A percentile compares a stretch with the other conserved stretches of the same genome.
Evolutionary conservation across 768 basidiomycete genomes (phyloP).

Genomic region (Suillus subluteus): DNA sequence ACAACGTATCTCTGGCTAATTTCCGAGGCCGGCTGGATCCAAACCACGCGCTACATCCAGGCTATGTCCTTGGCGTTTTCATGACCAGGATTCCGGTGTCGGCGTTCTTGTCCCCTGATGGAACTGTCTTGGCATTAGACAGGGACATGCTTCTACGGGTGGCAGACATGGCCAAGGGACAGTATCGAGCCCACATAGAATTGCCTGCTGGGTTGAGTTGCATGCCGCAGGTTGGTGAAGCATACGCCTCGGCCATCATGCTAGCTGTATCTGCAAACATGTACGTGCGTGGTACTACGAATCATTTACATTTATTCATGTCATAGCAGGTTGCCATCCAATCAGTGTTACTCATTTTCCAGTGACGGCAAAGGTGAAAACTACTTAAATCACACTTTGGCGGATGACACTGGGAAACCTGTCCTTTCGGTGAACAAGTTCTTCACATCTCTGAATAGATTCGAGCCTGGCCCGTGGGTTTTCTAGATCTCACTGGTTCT

Average conservation of each 20-base stretch:
- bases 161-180: background rate
- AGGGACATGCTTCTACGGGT: background rate
- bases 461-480: background rate
- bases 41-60: background rate
- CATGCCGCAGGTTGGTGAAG: background rate
- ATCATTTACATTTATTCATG: background rate
- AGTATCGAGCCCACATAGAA: background rate
- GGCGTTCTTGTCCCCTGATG: background rate
- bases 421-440: background rate
- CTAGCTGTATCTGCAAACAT: background rate
- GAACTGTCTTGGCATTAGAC: background rate
- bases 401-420: background rate
- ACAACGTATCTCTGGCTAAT: background rate
- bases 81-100: background rate
- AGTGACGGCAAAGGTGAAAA: constrained; percentile 1
- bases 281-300: background rate
- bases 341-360: background rate
- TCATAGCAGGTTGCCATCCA: background rate
- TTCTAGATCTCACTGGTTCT: background rate
- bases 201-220: background rate
- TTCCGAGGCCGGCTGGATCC: background rate
- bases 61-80: background rate
- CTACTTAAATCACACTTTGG: background rate
- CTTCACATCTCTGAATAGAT: background rate
- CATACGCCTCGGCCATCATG: background rate